Base-by-base conservation (phyloP, 208 protist species). In the Acanthamoeba triangularis region DNA sequence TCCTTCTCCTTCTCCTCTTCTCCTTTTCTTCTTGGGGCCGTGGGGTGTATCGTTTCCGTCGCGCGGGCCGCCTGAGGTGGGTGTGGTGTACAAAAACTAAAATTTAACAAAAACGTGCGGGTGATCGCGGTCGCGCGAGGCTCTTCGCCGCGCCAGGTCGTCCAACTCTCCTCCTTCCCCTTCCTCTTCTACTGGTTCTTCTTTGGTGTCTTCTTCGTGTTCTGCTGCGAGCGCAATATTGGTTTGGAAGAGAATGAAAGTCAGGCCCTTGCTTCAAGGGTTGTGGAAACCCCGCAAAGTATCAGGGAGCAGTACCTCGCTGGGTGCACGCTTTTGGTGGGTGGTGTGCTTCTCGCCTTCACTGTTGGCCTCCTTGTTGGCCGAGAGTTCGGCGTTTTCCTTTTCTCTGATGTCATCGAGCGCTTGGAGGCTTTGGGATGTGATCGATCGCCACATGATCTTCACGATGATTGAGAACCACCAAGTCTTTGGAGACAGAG, bases 331-430 rank as follows among this genome's bases (percentile, higher is more conserved):
- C 10, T 76, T 18, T 28, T 76, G 28, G 25, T 76, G 67, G 7
- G 67, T 76, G 20, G 2, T 44, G 37, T 80, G 69, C 33, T 28
- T 80, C 37, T 28, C 69, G 14, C 35, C 30, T 11, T 33, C 59
- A 49, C 0, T 16, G 69, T 0, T 47, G n/a, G 35, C 18, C 23
- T 3, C 69, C 69, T 28, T 35, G 20, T 16, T 20, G 23, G 69
- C 30, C 20, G 3, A 16, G 25, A 33, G 28, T 30, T 65, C 65
- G 30, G 65, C 30, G 25, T 5, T 13, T 35, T 84, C 74, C 74
- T 84, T 84, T n/a, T 84, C 74, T 52, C 74, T 20, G 25, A 84
- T 84, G 25, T 84, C 74, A 28, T 84, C 74, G 74, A 84, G 74
- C 44, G 74, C 74, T 28, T 84, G 74, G 11, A 84, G 74, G 23